Conservation (phyloP, 345 rosid genomes). For the Brassica nigra region DNA sequence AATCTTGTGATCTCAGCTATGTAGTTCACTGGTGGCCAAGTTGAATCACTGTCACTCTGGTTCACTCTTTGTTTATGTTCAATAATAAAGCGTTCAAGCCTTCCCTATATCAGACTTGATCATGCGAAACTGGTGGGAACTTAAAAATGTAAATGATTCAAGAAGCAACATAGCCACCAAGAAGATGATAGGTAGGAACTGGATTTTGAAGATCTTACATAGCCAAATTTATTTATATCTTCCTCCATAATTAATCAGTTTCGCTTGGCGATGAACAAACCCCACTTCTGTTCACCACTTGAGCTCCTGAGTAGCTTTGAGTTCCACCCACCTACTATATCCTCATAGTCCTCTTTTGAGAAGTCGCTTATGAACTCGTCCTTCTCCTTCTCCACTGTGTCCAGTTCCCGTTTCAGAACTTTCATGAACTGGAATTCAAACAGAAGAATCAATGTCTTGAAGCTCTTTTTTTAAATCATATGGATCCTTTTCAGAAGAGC, state of each 20-base stretch:
- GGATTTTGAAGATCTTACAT: not conserved
- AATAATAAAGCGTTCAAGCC: not conserved
- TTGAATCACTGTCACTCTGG: not conserved
- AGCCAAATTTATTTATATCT: conserved; percentile 1
- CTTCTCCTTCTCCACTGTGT: conserved; percentile 70
- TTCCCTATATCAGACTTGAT: not conserved
- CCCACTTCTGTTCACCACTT: conserved; percentile 83
- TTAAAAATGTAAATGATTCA: not conserved
- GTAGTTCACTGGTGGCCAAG: not conserved
- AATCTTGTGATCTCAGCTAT: no score
- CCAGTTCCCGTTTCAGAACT: conserved; percentile 70
- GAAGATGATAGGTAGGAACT: not conserved
- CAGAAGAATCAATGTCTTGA: not conserved
- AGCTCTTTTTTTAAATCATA: not conserved
- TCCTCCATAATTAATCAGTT: conserved; percentile 39
- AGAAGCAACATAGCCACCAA: conserved; percentile 12
- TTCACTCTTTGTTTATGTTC: not conserved
- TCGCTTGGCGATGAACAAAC: conserved; percentile 64
- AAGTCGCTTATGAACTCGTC: conserved; percentile 72
- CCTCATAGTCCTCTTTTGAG: conserved; percentile 80
- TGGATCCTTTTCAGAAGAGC: not conserved
- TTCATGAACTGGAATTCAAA: conserved; percentile 58
- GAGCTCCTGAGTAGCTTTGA: conserved; percentile 70
- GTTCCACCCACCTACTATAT: conserved; percentile 74
- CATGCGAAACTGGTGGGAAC: no score